These are phyloP conservation scores for Mucor saturninus DNA, from an alignment of 371 early-diverging fungal species.

Conservation along the genomic window DNA sequence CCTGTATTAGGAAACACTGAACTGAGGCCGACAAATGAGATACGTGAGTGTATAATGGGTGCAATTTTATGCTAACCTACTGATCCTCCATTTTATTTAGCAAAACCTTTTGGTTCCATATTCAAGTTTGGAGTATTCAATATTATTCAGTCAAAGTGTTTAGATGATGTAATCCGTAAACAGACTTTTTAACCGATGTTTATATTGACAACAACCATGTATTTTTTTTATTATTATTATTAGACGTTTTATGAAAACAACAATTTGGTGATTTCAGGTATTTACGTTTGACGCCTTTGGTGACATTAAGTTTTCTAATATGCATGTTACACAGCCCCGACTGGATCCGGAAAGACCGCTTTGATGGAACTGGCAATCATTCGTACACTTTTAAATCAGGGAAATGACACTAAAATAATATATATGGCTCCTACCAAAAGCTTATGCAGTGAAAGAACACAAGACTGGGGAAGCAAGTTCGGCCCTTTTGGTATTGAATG, in stretches of 20 bases:
- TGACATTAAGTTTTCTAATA: neutral
- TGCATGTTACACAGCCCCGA: conserved; percentile 69
- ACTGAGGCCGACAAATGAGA: conserved; percentile 25
- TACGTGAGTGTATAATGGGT: conserved; percentile 22
- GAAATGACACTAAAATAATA: conserved; percentile 56
- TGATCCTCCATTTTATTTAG: conserved; percentile 19
- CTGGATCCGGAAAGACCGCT: conserved; percentile 87
- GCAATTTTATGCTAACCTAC: neutral
- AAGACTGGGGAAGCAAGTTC: conserved; percentile 73
- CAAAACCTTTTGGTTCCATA: conserved; percentile 36
- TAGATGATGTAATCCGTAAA: conserved; percentile 47
- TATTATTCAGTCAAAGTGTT: conserved; percentile 67
- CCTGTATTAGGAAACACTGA: conserved; percentile 1
- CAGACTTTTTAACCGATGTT: no score
- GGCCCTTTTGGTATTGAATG: conserved; percentile 61
- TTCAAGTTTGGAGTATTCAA: conserved; percentile 65
- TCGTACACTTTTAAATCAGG: conserved; percentile 40
- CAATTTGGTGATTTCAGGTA: conserved; percentile 66
- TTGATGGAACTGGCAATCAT: conserved; percentile 77
- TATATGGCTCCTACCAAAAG: conserved; percentile 93
- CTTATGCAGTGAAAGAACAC: conserved; percentile 72
- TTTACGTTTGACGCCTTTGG: neutral
- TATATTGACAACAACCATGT: neutral
- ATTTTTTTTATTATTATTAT: neutral
- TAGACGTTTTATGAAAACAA: conserved; percentile 45